A percentile compares a stretch with the other conserved stretches of the same genome.
Evolutionary conservation across 805 yeast genomes (phyloP).

Genomic region (Kluyveromyces nonfermentans): DNA sequence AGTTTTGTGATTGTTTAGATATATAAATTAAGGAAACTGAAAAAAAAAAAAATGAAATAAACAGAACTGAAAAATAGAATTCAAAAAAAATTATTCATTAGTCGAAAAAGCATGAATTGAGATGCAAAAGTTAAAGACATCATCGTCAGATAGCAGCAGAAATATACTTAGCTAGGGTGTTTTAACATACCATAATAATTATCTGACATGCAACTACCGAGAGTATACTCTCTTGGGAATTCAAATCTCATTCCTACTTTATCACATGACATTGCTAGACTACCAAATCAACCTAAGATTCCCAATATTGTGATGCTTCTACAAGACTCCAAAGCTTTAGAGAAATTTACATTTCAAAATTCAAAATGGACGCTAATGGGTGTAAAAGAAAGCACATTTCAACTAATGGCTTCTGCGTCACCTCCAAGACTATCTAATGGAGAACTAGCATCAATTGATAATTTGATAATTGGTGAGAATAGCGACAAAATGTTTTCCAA

Average conservation of each 20-base stretch:
- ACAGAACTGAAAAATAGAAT: no score
- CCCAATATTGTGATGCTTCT: constrained; percentile 36
- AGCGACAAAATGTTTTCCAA: constrained; percentile 45
- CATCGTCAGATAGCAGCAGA: no score
- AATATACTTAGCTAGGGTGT: no score
- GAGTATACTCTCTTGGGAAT: constrained; percentile 37
- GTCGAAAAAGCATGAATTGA: no score
- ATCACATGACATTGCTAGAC: constrained; percentile 38
- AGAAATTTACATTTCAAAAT: constrained; percentile 33
- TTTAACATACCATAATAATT: no score
- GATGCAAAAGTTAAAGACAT: no score
- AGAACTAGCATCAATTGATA: constrained; percentile 30
- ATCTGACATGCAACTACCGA: constrained; percentile 19
- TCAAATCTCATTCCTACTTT: constrained; percentile 31
- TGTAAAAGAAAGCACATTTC: constrained; percentile 13
- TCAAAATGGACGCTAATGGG: constrained; percentile 28
- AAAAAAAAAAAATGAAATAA: no score
- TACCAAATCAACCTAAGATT: constrained; percentile 30
- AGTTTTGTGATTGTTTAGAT: no score
- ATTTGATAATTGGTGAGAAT: constrained; percentile 50
- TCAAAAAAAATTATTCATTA: no score
- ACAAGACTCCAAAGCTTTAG: constrained; percentile 33
- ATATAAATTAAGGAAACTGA: no score
- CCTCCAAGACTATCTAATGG: constrained; percentile 27
- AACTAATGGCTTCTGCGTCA: constrained; percentile 26